Conservation (phyloP, 805 yeast species). For the Nakazawaea holstii region DNA sequence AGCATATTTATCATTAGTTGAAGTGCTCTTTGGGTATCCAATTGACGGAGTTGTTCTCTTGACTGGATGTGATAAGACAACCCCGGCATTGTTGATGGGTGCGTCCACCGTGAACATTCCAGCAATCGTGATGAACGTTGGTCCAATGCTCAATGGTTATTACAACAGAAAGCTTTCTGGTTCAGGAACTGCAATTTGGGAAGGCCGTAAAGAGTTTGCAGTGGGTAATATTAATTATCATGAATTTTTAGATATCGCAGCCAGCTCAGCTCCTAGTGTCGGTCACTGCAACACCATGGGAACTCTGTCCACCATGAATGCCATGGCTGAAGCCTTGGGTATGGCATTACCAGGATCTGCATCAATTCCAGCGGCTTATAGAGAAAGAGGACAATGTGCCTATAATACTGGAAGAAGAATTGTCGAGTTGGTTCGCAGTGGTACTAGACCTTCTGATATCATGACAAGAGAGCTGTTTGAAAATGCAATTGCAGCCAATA, state of each 20-base stretch:
- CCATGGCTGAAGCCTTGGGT: slow-evolving; percentile 15
- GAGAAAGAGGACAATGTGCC: slow-evolving; percentile 15
- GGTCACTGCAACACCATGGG: slow-evolving; percentile 17
- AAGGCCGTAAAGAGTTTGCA: slow-evolving; percentile 15
- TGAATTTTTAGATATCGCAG: slow-evolving; percentile 17
- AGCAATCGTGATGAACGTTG: slow-evolving; percentile 88
- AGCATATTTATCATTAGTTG: slow-evolving; percentile 18
- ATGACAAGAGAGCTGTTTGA: slow-evolving; percentile 15
- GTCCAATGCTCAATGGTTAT: slow-evolving; percentile 32
- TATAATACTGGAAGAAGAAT: slow-evolving; percentile 12
- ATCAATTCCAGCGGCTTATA: slow-evolving; percentile 14
- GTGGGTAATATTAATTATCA: slow-evolving; percentile 17
- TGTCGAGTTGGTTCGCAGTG: slow-evolving; percentile 12
- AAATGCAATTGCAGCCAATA: slow-evolving; percentile 15
- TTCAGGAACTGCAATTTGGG: slow-evolving; percentile 28
- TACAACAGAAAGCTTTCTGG: slow-evolving; percentile 44
- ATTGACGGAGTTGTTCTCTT: slow-evolving; percentile 19
- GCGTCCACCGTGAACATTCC: slow-evolving; percentile 93
- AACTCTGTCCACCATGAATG: slow-evolving; percentile 16
- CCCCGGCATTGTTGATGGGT: slow-evolving; percentile 93
- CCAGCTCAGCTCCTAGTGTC: slow-evolving; percentile 15
- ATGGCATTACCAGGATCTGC: slow-evolving; percentile 14
- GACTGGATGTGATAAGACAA: slow-evolving; percentile 72
- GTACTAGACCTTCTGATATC: slow-evolving; percentile 14
- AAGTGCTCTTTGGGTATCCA: slow-evolving; percentile 18